Base-by-base conservation (phyloP, 1,284 basidiomycete species). In the Malassezia psittaci region DNA sequence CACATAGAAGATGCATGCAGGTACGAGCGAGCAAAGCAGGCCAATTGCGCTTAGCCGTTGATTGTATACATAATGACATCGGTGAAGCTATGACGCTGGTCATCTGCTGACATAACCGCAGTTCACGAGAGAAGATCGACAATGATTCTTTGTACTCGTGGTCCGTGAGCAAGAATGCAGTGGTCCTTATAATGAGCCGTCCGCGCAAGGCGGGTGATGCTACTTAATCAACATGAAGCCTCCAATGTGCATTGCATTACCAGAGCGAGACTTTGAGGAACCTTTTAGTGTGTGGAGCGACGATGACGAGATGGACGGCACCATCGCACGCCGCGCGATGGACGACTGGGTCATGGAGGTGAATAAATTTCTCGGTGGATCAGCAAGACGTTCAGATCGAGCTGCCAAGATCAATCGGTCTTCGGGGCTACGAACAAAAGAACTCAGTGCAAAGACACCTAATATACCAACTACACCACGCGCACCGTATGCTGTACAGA, bases 261-360 rank as follows among this genome's bases (percentile, higher is more conserved):
- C 41, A 7, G 5, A 19, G 13, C 15, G 32, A 2, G 41, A 43
- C 13, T 32, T 10, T 3, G 41, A 43, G 5, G 41, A 43, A 16
- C 41, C 41, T 15, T 24, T 45, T 5, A 45, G 43, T 34, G 43
- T 33, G 4, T 57, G 45, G 33, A 57, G 55, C n/a, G 55, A 57
- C 45, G 24, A 29, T 29, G 55, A 57, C 24, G 55, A 57, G 38
- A 8, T 5, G 34, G 55, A 57, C 7, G 43, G 44, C 10, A 2
- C 2, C 7, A 33, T 43, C 2, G 45, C 50, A 10, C 43, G 48
- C 16, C 43, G 29, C 15, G 54, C 49, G 10, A 48, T 57, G 49
- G 51, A 52, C n/a, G 55, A 52, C 13, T 57, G 55, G 55, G 45
- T 57, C 5, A 45, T 41, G 39, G 55, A 57, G 40, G 51, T 57